These are phyloP conservation scores for Yamadazyma oceani DNA, from an alignment of 1,139 yeast species.

Conservation along the genomic window DNA sequence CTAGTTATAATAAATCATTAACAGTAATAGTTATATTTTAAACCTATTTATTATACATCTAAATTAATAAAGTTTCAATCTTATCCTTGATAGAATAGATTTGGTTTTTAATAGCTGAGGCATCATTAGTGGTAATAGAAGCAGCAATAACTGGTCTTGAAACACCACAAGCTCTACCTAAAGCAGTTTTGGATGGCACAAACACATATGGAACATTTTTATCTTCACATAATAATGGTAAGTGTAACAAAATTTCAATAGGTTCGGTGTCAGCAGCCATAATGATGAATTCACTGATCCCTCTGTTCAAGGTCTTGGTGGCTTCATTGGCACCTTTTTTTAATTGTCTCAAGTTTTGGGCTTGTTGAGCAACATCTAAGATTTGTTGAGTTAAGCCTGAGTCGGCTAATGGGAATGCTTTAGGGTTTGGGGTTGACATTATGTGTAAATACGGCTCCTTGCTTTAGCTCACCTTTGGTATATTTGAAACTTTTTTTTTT, in stretches of 20 bases:
- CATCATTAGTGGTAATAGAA: constrained; percentile 96
- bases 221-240: constrained; percentile 98
- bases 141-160: constrained; percentile 99
- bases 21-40: too few relatives aligned
- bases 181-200: constrained; percentile 97
- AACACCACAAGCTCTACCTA: constrained; percentile 99
- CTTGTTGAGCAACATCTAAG: constrained; percentile 96
- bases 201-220: constrained; percentile 99
- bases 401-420: constrained; percentile 99
- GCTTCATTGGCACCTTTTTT: constrained; percentile 99
- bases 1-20: too few relatives aligned
- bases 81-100: constrained; percentile 97
- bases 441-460: constrained; percentile 58
- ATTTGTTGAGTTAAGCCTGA: constrained; percentile 94
- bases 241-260: constrained; percentile 94
- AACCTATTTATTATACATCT: constrained; percentile 22
- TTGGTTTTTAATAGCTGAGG: constrained; percentile 96
- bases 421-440: constrained; percentile 84
- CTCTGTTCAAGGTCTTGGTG: constrained; percentile 99
- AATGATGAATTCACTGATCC: constrained; percentile 98
- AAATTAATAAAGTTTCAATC: constrained; percentile 96
- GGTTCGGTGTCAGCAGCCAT: constrained; percentile 99
- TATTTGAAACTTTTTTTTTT: constrained; percentile 6
- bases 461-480: constrained; percentile 51
- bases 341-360: constrained; percentile 96